These are phyloP conservation scores for Zymoseptoria brevis DNA, from an alignment of 2,329 filamentous ascomycete genomes.

Conservation along the genomic window DNA sequence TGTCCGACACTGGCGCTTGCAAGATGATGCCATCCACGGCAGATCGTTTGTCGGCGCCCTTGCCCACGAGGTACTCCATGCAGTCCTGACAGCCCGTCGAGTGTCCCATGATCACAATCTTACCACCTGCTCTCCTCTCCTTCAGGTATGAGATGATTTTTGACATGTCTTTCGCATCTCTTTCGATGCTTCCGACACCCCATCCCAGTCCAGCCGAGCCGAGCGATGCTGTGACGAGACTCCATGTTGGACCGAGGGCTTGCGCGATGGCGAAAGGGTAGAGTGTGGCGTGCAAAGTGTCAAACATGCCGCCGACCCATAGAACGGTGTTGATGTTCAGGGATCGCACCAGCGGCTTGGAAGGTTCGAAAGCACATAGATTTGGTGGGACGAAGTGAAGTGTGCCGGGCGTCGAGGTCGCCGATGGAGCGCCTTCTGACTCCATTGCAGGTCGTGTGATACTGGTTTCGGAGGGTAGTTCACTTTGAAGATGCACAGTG, in stretches of 20 bases:
- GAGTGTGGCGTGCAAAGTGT: constrained; percentile 58
- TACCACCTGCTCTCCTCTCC: constrained; percentile 34
- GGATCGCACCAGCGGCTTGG: constrained; percentile 18
- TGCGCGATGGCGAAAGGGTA: constrained; percentile 48
- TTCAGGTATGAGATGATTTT: constrained; percentile 46
- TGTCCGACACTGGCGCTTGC: constrained; percentile 72
- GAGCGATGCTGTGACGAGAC: constrained; percentile 34
- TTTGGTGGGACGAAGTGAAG: constrained; percentile 36
- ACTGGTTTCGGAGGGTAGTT: background rate
- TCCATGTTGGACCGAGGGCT: constrained; percentile 45
- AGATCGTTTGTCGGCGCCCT: constrained; percentile 35
- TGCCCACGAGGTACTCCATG: constrained; percentile 51
- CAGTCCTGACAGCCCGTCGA: constrained; percentile 63
- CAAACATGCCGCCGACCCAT: constrained; percentile 62
- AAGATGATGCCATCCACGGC: constrained; percentile 66
- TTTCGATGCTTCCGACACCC: constrained; percentile 45
- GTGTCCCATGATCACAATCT: constrained; percentile 61
- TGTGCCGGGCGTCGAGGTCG: constrained; percentile 25
- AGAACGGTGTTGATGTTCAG: constrained; percentile 51
- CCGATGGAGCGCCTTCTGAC: background rate
- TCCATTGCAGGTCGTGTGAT: background rate
- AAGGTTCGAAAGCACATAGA: constrained; percentile 41
- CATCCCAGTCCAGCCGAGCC: constrained; percentile 49
- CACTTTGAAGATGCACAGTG: background rate
- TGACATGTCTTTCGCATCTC: constrained; percentile 48